phyloP scores from a whole-genome alignment of 2,329 filamentous ascomycete genomes.

The Ploettnerulaceae sp. region DNA sequence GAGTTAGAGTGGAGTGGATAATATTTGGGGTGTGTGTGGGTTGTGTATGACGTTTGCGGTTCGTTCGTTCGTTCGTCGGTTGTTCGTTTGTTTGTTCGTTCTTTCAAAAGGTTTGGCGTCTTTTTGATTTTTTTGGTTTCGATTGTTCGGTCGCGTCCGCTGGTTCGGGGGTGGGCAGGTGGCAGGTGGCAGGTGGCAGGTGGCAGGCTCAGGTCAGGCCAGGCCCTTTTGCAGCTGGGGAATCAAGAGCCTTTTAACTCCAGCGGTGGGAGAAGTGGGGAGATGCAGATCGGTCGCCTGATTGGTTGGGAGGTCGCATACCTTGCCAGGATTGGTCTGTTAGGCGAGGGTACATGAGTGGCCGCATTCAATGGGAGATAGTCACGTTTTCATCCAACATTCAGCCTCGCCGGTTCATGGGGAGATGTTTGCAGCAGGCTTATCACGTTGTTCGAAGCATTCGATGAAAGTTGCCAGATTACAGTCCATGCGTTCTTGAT shows the following conservation, averaged over 20 bases:
- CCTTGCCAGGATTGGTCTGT: slow-evolving; percentile 1
- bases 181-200: background rate
- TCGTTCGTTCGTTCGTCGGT: background rate
- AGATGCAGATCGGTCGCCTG: background rate
- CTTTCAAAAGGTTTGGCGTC: no score
- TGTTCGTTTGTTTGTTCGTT: background rate
- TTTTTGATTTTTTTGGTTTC: background rate
- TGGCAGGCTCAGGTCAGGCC: background rate
- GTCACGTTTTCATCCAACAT: slow-evolving; percentile 13
- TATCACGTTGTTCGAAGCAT: background rate
- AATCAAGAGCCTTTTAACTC: slow-evolving; percentile 8
- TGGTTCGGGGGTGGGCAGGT: background rate
- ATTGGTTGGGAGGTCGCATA: background rate
- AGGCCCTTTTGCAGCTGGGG: slow-evolving; percentile 2
- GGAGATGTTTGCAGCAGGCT: background rate
- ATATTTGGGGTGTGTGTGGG: no score
- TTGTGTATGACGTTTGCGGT: background rate
- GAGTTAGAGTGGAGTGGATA: no score
- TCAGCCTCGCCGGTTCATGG: background rate
- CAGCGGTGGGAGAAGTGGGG: slow-evolving; percentile 10
- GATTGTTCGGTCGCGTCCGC: background rate
- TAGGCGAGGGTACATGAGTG: slow-evolving; percentile 2
- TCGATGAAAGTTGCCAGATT: background rate
- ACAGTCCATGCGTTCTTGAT: no score
- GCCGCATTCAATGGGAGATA: slow-evolving; percentile 3